Evolutionary conservation across 345 rosid genomes (phyloP).

Genomic region (Eucalyptus sp.): DNA sequence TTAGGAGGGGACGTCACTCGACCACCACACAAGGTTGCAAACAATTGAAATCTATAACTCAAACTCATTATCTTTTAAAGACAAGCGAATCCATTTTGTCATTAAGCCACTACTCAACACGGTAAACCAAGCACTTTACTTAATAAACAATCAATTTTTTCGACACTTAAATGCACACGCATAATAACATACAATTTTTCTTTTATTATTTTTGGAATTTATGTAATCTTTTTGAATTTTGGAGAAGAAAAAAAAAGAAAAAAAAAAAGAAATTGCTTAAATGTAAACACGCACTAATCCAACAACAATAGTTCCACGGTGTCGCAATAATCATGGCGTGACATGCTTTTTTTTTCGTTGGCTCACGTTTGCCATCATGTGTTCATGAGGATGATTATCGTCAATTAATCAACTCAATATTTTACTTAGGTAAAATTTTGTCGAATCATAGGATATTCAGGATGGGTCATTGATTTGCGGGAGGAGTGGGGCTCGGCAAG

Average conservation of each 20-base stretch:
- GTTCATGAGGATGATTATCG: not conserved
- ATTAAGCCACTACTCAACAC: not conserved
- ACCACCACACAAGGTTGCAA: not conserved
- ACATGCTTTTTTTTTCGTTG: not conserved
- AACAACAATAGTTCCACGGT: not conserved
- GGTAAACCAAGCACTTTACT: not conserved
- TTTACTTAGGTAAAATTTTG: not conserved
- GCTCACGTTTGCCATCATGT: not conserved
- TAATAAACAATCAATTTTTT: not conserved
- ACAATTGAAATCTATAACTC: not conserved
- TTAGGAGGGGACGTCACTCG: fast-evolving
- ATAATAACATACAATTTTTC: not conserved
- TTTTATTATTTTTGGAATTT: no score
- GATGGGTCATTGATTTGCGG: not conserved
- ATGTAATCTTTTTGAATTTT: not conserved
- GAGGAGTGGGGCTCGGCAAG: not conserved
- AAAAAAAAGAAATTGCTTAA: not conserved
- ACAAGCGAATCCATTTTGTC: not conserved
- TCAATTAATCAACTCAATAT: not conserved
- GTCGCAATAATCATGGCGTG: not conserved
- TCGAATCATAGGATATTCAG: not conserved
- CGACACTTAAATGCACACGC: not conserved
- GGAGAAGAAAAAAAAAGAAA: not conserved
- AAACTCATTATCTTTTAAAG: not conserved
- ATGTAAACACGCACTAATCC: not conserved